A percentile compares a stretch with the other conserved stretches of the same genome.
These are phyloP conservation scores for Colletotrichum lini DNA, from an alignment of 2,329 filamentous ascomycete genomes.

Conservation along the genomic window DNA sequence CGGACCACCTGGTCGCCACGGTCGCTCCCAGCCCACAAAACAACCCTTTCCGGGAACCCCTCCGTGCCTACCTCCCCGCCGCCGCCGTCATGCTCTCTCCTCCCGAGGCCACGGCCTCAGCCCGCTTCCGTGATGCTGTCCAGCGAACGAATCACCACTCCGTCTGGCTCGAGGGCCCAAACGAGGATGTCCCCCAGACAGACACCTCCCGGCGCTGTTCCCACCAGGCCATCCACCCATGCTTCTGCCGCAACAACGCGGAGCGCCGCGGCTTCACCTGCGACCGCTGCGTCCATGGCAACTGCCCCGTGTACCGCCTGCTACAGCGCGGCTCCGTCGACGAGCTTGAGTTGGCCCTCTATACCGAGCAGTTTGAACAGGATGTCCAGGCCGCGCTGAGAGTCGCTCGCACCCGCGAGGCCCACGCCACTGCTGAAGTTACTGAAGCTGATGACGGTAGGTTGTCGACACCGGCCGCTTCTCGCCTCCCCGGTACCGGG, in stretches of 20 bases:
- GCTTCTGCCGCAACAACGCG: slow-evolving; percentile 15
- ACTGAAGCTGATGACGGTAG: background rate
- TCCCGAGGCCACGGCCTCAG: background rate
- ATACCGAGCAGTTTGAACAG: background rate
- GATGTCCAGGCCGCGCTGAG: background rate
- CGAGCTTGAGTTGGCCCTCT: background rate
- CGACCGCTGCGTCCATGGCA: background rate
- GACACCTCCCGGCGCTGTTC: background rate
- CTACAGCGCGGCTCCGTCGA: background rate
- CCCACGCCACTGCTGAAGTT: background rate
- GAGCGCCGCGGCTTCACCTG: background rate
- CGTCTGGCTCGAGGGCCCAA: background rate
- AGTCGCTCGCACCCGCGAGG: background rate
- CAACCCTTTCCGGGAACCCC: background rate
- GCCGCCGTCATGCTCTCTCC: background rate
- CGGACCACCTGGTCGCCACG: background rate
- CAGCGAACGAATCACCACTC: background rate
- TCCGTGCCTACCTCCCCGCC: background rate
- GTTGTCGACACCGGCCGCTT: too few species aligned
- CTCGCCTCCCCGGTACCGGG: too few species aligned
- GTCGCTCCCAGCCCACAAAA: background rate
- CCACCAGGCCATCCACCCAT: slow-evolving; percentile 17
- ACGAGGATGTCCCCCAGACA: background rate
- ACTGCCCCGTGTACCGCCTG: background rate
- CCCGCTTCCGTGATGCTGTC: background rate